Evolutionary conservation across 2,329 filamentous ascomycete genomes (phyloP).

Genomic region (Ploettnerulaceae sp.): DNA sequence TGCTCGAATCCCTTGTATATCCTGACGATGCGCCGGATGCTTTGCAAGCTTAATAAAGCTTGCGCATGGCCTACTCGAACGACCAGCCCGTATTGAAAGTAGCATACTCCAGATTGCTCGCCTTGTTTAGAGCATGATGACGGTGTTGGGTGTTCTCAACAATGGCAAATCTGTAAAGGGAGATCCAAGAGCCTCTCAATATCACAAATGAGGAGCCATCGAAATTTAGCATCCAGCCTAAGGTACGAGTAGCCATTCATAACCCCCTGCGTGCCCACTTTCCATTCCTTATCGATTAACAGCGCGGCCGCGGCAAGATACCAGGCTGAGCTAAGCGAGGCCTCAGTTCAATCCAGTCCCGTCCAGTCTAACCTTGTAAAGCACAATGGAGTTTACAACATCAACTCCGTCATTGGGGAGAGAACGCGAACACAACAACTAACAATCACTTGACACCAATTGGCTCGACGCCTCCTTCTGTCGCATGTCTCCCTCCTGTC

Average conservation of each 20-base stretch:
- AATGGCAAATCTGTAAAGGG: neutral
- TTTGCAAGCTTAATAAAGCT: conserved; percentile 49
- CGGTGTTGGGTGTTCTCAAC: neutral
- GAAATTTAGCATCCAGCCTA: neutral
- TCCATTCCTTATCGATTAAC: conserved; percentile 4
- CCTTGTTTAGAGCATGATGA: conserved; percentile 23
- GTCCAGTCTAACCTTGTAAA: too few relatives aligned
- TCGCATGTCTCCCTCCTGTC: too few relatives aligned
- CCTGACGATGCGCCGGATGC: conserved; percentile 39
- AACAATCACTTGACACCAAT: too few relatives aligned
- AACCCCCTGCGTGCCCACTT: too few relatives aligned
- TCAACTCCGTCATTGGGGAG: too few relatives aligned
- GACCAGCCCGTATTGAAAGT: conserved; percentile 29
- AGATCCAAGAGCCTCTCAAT: neutral
- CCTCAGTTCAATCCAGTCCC: too few relatives aligned
- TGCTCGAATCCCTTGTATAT: conserved; percentile 28
- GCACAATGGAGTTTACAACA: too few relatives aligned
- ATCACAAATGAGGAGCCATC: neutral
- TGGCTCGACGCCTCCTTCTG: too few relatives aligned
- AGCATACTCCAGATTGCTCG: conserved; percentile 28
- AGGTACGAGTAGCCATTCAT: too few relatives aligned
- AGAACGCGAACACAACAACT: too few relatives aligned
- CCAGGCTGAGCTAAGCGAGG: too few relatives aligned
- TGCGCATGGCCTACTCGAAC: conserved; percentile 32
- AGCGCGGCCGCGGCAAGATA: neutral